Evolutionary conservation across 192 early-diverging fungal genomes (phyloP).

Genomic region (Coemansia sp.): DNA sequence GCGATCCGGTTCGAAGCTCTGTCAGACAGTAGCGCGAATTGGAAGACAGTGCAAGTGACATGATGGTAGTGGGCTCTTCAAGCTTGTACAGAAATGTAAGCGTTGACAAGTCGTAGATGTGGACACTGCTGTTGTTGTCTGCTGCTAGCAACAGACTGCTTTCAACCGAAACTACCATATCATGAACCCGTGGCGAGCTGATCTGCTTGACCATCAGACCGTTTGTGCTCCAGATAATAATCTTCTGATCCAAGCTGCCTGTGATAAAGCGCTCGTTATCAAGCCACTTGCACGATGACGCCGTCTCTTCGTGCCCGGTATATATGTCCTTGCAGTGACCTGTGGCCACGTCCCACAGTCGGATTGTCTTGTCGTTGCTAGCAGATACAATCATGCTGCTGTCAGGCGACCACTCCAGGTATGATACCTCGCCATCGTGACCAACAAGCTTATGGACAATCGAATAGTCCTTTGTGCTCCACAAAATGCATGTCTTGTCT

Average conservation of each 20-base stretch:
- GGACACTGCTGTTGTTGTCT: conserved; percentile 39
- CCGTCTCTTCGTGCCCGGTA: conserved; percentile 68
- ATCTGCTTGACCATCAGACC: conserved; percentile 40
- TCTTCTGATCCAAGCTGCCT: conserved; percentile 73
- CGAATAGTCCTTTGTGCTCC: conserved; percentile 66
- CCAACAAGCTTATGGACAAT: conserved; percentile 49
- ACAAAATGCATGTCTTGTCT: conserved; percentile 85
- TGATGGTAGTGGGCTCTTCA: conserved; percentile 52
- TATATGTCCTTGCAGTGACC: conserved; percentile 62
- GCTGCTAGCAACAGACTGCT: conserved; percentile 43
- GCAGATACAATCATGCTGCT: conserved; percentile 70
- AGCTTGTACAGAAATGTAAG: conserved; percentile 48
- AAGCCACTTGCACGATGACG: conserved; percentile 87
- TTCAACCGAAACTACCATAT: conserved; percentile 37
- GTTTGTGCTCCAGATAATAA: conserved; percentile 47
- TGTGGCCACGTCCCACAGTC: conserved; percentile 79
- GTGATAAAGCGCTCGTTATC: conserved; percentile 81
- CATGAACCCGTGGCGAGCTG: conserved; percentile 48
- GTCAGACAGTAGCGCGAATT: conserved; percentile 59
- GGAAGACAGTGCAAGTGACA: conserved; percentile 62
- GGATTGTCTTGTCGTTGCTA: conserved; percentile 76
- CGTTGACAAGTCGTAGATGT: conserved; percentile 47
- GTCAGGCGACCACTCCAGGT: conserved; percentile 91
- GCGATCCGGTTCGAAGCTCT: conserved; percentile 58
- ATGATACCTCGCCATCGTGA: conserved; percentile 73